Evolutionary conservation across 2,329 filamentous ascomycete species (phyloP), one percentile per base, ranked within the genome.

Genomic region (Daldinia sp.): DNA sequence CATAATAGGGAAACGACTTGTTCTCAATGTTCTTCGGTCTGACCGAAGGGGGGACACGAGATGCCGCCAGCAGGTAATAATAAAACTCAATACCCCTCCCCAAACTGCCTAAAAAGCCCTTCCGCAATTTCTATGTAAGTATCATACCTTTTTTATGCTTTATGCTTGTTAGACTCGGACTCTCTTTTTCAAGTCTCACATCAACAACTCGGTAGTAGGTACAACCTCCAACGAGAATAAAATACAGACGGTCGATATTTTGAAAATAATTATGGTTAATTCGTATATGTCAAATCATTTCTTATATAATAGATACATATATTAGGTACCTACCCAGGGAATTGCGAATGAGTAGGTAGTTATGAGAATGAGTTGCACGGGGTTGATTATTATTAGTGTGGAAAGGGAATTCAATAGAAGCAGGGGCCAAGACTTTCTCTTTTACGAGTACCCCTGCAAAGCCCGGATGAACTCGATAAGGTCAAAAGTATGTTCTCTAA

Each of bases 21-120:
- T n/a, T n/a, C n/a, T 49, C 23, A 25, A 55, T 34, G 29, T 27
- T 61, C 64, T 27, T 61, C 64, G 58, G 64, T 39, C 56, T 61
- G 52, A 53, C 64, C 64, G 61, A 62, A 50, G 47, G 25, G 35
- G 51, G 11, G 13, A 37, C 47, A 63, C 52, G 56, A 63, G 39
- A 45, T 61, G 60, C 51, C 49, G 51, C 43, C 30, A 55, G 25
- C 32, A 64, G 25, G 21, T 53, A 45, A 64, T 60, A 64, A 64
- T 53, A 61, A 64, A 62, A 65, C 62, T 61, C 58, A 56, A 67
- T 57, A 49, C 52, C 58, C 62, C 54, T 56, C 52, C 52, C 45
- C 30, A 62, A 67, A 64, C 48, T 62, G 61, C 64, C 58, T 67
- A 61, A 65, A 64, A 64, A 47, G 55, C 43, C 50, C 37, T 43